Evolutionary conservation across 164 flowering plant genomes (phyloP).

Genomic region (Tinospora cordifolia): DNA sequence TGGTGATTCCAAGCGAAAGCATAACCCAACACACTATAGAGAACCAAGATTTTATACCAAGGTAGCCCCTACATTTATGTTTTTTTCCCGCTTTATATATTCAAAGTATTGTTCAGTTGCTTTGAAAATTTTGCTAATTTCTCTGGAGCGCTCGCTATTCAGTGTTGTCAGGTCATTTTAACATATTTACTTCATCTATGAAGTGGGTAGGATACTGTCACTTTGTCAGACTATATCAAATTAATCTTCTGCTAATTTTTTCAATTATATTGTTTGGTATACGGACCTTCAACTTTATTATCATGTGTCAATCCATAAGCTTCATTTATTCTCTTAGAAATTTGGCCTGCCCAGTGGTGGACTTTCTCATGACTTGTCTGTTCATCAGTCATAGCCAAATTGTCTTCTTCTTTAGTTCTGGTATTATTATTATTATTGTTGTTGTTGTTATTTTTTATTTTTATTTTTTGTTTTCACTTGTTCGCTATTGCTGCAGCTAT

Average conservation of each 20-base stretch:
- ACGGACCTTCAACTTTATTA: neutral
- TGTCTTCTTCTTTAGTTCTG: too few species aligned
- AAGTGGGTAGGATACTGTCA: neutral
- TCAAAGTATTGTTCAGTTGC: neutral
- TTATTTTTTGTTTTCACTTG: too few species aligned
- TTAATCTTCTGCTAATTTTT: neutral
- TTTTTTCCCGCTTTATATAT: neutral
- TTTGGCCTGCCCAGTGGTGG: too few species aligned
- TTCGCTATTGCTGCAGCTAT: too few species aligned
- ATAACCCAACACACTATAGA: slow-evolving; percentile 85
- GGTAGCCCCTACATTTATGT: slow-evolving; percentile 30
- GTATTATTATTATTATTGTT: too few species aligned
- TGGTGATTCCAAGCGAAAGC: slow-evolving; percentile 69
- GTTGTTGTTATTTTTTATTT: too few species aligned
- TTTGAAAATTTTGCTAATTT: neutral
- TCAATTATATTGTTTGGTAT: neutral
- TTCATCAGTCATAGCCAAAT: too few species aligned
- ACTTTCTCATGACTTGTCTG: too few species aligned
- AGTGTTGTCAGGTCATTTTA: neutral
- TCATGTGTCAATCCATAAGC: neutral
- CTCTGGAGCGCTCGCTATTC: neutral
- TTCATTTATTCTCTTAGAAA: neutral
- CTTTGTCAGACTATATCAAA: neutral
- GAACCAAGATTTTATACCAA: slow-evolving; percentile 90
- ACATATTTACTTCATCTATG: neutral